phyloP scores from a whole-genome alignment of 2,329 filamentous ascomycete genomes.

The Monilinia fructicola region DNA sequence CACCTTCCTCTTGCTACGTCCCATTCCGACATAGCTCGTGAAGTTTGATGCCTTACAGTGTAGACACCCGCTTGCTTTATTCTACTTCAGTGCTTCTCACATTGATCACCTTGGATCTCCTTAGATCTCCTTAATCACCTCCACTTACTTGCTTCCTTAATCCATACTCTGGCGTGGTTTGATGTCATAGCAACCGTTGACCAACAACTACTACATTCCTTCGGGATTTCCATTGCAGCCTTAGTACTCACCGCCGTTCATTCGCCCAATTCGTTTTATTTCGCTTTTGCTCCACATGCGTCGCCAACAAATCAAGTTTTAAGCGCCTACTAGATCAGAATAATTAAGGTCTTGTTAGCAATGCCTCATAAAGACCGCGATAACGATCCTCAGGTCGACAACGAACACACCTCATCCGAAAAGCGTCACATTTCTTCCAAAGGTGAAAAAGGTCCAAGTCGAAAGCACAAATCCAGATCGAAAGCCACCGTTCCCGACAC shows the following conservation, averaged over 20 bases:
- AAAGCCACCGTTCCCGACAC: constrained; percentile 39
- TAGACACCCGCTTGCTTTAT: not conserved
- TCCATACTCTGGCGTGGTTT: constrained; percentile 12
- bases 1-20: not conserved
- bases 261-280: constrained; percentile 15
- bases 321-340: constrained; percentile 21
- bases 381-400: constrained; percentile 35
- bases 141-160: constrained; percentile 12
- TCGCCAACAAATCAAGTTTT: constrained; percentile 25
- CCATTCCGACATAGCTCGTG: not conserved
- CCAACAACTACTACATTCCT: not conserved
- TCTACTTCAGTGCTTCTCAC: not conserved
- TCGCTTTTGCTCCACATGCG: constrained; percentile 22
- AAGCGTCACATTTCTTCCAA: constrained; percentile 36
- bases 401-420: constrained; percentile 36
- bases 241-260: constrained; percentile 24
- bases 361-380: constrained; percentile 27
- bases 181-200: constrained; percentile 15
- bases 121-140: not conserved
- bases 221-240: constrained; percentile 8
- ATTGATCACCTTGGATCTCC: too few relatives aligned
- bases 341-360: constrained; percentile 17
- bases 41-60: not conserved
- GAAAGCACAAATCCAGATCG: constrained; percentile 39
- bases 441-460: constrained; percentile 39